These are phyloP conservation scores for Pseudovirgaria hyperparasitica DNA, from an alignment of 2,329 filamentous ascomycete species.

Conservation along the genomic window DNA sequence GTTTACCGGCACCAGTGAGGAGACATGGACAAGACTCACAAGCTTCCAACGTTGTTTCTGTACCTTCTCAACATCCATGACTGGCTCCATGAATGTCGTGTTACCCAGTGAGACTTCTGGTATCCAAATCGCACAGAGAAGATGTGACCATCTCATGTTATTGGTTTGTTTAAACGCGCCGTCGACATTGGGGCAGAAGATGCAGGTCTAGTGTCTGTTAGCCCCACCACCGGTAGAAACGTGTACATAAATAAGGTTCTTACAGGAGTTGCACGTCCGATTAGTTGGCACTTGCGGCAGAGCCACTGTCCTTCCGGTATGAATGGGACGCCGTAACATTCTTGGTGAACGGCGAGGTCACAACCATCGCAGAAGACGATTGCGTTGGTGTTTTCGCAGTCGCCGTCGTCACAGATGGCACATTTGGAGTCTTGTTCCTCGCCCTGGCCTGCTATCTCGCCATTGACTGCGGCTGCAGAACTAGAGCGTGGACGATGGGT, in stretches of 20 bases:
- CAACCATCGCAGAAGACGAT: conserved; percentile 99
- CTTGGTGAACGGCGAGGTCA: conserved; percentile 93
- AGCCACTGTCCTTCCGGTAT: conserved; percentile 98
- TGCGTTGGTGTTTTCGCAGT: conserved; percentile 97
- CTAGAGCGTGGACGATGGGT: conserved; percentile 87
- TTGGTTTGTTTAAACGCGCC: conserved; percentile 98
- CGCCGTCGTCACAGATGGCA: conserved; percentile 96
- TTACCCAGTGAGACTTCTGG: conserved; percentile 93
- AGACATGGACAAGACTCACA: conserved; percentile 15
- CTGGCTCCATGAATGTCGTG: conserved; percentile 93
- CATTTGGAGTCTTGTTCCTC: conserved; percentile 97
- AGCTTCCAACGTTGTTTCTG: conserved; percentile 89
- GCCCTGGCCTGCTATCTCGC: conserved; percentile 65
- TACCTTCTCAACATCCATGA: conserved; percentile 96
- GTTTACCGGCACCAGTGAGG: neutral
- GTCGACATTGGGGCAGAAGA: conserved; percentile 96
- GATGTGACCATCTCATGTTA: conserved; percentile 89
- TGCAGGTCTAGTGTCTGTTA: conserved; percentile 57
- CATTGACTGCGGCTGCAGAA: conserved; percentile 89
- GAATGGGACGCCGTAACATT: conserved; percentile 97
- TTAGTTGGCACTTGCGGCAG: conserved; percentile 90
- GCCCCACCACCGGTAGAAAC: conserved; percentile 16
- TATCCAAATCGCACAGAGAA: conserved; percentile 97
- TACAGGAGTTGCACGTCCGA: conserved; percentile 79
- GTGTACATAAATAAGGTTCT: conserved; percentile 18